These are phyloP conservation scores for Xylariaceae sp. DNA, from an alignment of 2,329 filamentous ascomycete genomes.

Conservation along the genomic window DNA sequence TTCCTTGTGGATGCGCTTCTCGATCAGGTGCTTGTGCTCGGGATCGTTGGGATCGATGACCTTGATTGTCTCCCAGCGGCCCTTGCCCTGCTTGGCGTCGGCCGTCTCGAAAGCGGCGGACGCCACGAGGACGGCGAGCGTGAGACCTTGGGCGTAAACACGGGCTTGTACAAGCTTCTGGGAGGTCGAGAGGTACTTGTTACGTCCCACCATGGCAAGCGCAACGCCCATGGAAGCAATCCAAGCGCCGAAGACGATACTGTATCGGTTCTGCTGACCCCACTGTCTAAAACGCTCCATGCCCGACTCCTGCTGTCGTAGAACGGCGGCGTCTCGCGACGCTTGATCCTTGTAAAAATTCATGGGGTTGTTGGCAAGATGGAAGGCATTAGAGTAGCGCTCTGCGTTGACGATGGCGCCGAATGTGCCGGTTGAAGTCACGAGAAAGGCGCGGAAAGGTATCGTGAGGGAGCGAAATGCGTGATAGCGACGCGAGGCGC, in stretches of 20 bases:
- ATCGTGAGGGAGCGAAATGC: conserved; percentile 79
- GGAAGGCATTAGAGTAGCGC: conserved; percentile 62
- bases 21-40: conserved; percentile 76
- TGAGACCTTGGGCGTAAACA: conserved; percentile 90
- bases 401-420: conserved; percentile 87
- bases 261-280: conserved; percentile 79
- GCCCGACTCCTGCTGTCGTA: conserved; percentile 54
- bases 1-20: conserved; percentile 86
- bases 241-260: conserved; percentile 81
- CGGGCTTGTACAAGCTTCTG: conserved; percentile 94
- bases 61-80: conserved; percentile 81
- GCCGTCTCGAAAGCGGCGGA: conserved; percentile 76
- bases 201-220: conserved; percentile 72
- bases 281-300: conserved; percentile 66
- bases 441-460: conserved; percentile 87
- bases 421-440: conserved; percentile 80
- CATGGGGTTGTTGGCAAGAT: conserved; percentile 66
- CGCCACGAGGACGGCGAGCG: conserved; percentile 77
- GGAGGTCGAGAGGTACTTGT: conserved; percentile 67
- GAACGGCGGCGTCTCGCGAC: conserved; percentile 52
- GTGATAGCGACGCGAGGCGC: conserved; percentile 68
- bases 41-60: conserved; percentile 79
- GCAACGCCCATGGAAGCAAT: conserved; percentile 74
- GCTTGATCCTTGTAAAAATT: conserved; percentile 64
- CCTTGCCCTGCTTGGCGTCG: conserved; percentile 74